Conservation (phyloP, 306 rosid genomes). For the Luffa acutangula region DNA sequence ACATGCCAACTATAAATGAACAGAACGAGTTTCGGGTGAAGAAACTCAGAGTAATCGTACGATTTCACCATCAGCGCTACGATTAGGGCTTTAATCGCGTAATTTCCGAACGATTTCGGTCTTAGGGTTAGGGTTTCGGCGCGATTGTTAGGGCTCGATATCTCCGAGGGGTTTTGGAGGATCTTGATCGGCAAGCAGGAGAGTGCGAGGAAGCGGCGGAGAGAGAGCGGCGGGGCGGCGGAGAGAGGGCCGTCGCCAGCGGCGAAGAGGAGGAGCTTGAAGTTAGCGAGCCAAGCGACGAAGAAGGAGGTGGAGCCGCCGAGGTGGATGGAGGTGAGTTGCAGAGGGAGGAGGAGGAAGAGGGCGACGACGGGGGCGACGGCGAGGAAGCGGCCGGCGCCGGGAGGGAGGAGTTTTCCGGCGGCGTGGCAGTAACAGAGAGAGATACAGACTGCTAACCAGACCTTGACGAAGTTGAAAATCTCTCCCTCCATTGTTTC, state of each 20-base stretch:
- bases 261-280: conserved; percentile 41
- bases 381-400: conserved; percentile 21
- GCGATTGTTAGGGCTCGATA: neutral
- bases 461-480: conserved; percentile 20
- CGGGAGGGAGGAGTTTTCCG: conserved; percentile 15
- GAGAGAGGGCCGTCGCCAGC: conserved; percentile 40
- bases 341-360: conserved; percentile 41
- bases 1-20: conserved; percentile 33
- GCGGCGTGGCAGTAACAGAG: conserved; percentile 29
- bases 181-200: conserved; percentile 48
- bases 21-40: conserved; percentile 23
- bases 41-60: conserved; percentile 24
- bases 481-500: conserved; percentile 27
- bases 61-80: conserved; percentile 20
- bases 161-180: neutral
- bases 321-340: conserved; percentile 28
- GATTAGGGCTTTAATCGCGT: conserved; percentile 18
- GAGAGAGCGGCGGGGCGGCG: conserved; percentile 24
- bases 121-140: neutral
- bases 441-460: conserved; percentile 16
- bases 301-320: conserved; percentile 32
- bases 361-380: conserved; percentile 26
- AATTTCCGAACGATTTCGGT: neutral
- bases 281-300: conserved; percentile 42
- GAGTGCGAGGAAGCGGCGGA: conserved; percentile 24